Conservation (phyloP, 106 monocot species). For the Agapanthus africanus region DNA sequence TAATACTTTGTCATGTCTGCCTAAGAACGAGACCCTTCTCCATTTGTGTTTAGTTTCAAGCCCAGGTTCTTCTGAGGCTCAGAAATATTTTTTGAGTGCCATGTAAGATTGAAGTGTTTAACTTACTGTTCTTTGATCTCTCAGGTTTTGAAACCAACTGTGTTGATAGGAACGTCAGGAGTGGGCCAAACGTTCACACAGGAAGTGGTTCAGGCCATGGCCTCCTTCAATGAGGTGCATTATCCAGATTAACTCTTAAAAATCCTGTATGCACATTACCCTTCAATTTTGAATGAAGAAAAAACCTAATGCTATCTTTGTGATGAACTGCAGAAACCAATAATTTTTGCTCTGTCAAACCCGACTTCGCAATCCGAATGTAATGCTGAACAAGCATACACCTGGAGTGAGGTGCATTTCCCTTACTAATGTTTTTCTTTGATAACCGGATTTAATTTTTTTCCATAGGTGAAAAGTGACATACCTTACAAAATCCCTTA, state of each 20-base stretch:
- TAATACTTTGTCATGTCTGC: not conserved
- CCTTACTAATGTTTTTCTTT: not conserved
- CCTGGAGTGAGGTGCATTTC: conserved; percentile 44
- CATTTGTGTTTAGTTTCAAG: too few relatives aligned
- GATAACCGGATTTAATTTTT: not conserved
- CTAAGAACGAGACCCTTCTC: not conserved
- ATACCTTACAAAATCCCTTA: not conserved
- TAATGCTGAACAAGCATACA: conserved; percentile 73
- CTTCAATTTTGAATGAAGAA: not conserved
- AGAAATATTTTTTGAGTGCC: not conserved
- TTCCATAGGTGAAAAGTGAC: not conserved
- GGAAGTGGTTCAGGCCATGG: conserved; percentile 88
- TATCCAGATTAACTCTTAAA: not conserved
- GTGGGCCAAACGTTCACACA: conserved; percentile 83
- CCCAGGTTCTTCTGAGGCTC: too few relatives aligned
- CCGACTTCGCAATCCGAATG: conserved; percentile 80
- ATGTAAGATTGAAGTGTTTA: not conserved
- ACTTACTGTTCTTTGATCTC: not conserved
- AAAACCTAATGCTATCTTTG: not conserved
- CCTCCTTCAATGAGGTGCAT: conserved; percentile 78
- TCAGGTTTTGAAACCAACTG: conserved; percentile 85
- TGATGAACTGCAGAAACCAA: conserved; percentile 52
- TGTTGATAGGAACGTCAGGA: conserved; percentile 90
- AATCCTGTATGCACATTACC: not conserved
- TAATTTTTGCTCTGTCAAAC: conserved; percentile 62